phyloP scores from a whole-genome alignment of 345 rosid species.

The Salix arbutifolia region DNA sequence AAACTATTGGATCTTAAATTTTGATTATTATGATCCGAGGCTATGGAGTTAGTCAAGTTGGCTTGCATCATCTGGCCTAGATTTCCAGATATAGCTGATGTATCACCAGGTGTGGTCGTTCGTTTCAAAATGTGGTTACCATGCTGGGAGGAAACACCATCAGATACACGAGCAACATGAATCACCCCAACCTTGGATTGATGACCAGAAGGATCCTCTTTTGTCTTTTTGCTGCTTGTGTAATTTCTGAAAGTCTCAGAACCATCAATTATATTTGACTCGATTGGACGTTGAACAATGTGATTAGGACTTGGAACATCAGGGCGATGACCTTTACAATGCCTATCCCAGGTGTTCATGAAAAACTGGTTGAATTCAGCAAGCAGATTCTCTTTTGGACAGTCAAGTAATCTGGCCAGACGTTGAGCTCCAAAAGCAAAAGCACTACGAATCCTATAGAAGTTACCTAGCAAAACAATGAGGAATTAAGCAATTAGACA shows the following conservation, averaged over 20 bases:
- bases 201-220: neutral
- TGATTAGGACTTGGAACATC: constrained; percentile 59
- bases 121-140: constrained; percentile 4
- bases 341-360: constrained; percentile 23
- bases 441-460: constrained; percentile 10
- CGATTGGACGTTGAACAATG: constrained; percentile 37
- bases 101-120: constrained; percentile 29
- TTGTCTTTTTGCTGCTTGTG: constrained; percentile 37
- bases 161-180: neutral
- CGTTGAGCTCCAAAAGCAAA: constrained; percentile 4
- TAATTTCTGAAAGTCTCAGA: constrained; percentile 37
- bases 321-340: constrained; percentile 18
- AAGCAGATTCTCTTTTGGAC: constrained; percentile 17
- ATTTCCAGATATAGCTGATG: constrained; percentile 32
- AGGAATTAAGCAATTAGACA: neutral
- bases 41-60: constrained; percentile 25
- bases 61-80: constrained; percentile 44
- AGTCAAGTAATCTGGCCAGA: constrained; percentile 22
- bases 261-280: constrained; percentile 32
- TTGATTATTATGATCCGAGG: constrained; percentile 37
- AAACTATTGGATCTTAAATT: constrained; percentile 8
- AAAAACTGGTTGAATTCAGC: constrained; percentile 27
- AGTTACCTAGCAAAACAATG: constrained; percentile 9
- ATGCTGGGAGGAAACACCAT: constrained; percentile 6
- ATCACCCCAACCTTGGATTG: neutral